Conservation (phyloP, 1,284 basidiomycete species). For the Pascua guehoae region DNA sequence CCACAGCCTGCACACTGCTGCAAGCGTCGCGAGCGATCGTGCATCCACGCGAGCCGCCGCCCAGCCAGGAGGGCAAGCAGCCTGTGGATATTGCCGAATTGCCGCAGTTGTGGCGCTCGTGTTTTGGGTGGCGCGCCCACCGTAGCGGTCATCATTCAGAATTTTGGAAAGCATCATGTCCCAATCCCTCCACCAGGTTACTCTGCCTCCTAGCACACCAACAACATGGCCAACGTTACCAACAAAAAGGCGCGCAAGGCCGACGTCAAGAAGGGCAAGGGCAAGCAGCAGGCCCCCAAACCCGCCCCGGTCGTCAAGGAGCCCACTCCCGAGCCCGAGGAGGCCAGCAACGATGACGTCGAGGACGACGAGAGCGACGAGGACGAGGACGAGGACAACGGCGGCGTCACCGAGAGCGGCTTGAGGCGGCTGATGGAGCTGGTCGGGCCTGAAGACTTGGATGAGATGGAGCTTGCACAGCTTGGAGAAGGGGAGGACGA, state of each 20-base stretch:
- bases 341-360: constrained; percentile 2
- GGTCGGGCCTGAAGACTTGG: constrained; percentile 54
- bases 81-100: too few species aligned
- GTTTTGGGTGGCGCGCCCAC: too few species aligned
- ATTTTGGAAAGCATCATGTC: constrained; percentile 7
- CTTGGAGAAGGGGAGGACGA: constrained; percentile 26
- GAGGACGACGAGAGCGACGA: constrained; percentile 20
- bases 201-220: not conserved
- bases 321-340: constrained; percentile 10
- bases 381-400: constrained; percentile 63
- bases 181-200: not conserved
- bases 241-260: constrained; percentile 33
- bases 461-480: constrained; percentile 35
- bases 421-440: constrained; percentile 63
- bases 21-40: too few species aligned
- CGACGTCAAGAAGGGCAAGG: constrained; percentile 22
- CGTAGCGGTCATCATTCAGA: not conserved
- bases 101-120: too few species aligned
- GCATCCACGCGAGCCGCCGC: too few species aligned
- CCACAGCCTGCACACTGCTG: too few species aligned
- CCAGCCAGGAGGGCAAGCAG: too few species aligned
- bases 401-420: constrained; percentile 80
- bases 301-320: constrained; percentile 10
- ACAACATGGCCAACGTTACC: constrained; percentile 32
- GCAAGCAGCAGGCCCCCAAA: constrained; percentile 11